phyloP scores from a whole-genome alignment of 1,139 yeast species.

The Zygoascus meyerae region DNA sequence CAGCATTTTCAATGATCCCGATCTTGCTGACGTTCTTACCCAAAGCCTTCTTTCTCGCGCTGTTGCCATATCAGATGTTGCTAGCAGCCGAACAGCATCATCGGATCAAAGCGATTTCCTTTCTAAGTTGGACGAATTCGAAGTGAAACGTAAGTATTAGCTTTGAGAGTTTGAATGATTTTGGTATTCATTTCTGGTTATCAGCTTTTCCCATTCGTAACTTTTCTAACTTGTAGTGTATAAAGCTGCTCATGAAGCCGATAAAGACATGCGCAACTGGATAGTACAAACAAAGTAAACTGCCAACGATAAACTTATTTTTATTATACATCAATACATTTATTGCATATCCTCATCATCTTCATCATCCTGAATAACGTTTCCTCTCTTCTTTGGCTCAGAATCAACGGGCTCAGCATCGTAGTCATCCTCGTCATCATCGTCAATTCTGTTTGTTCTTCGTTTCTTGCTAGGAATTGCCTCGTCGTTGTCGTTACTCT shows the following conservation, averaged over 20 bases:
- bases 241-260: constrained; percentile 53
- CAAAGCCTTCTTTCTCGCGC: constrained; percentile 59
- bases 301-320: background rate
- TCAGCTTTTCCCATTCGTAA: background rate
- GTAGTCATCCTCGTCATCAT: constrained; percentile 31
- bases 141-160: constrained; percentile 39
- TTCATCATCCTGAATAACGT: constrained; percentile 24
- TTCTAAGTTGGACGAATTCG: constrained; percentile 69
- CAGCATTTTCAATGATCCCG: constrained; percentile 58
- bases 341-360: constrained; percentile 25
- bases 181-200: background rate
- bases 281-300: constrained; percentile 22
- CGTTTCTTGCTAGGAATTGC: constrained; percentile 21
- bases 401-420: constrained; percentile 17
- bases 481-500: constrained; percentile 11
- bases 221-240: constrained; percentile 36
- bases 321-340: background rate
- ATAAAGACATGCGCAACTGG: constrained; percentile 64
- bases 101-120: constrained; percentile 44
- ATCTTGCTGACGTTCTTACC: constrained; percentile 48
- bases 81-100: constrained; percentile 46
- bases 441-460: constrained; percentile 23
- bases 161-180: background rate
- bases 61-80: constrained; percentile 64
- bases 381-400: constrained; percentile 15